These are phyloP conservation scores for Globisporangium abappressorium DNA, from an alignment of 352 stramenopile genomes.

Conservation along the genomic window DNA sequence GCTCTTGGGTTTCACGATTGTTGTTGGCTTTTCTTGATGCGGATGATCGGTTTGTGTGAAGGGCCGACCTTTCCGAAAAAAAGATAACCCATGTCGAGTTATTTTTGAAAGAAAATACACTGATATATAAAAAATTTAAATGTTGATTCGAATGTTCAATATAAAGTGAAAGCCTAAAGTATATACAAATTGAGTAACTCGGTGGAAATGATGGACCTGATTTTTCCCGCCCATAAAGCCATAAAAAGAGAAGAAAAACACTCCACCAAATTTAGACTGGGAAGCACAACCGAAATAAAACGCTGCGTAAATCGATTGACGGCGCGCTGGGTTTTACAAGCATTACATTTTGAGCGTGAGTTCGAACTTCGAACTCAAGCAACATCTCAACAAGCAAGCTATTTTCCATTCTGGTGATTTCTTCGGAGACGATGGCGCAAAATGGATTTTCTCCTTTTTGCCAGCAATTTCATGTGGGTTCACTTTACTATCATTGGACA, in stretches of 20 bases:
- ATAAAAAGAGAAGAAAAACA: neutral
- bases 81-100: neutral
- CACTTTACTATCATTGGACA: neutral
- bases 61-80: neutral
- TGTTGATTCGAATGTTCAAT: neutral
- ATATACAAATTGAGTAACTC: neutral
- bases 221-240: neutral
- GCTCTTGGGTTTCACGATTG: slow-evolving; percentile 10
- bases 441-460: neutral
- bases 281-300: neutral
- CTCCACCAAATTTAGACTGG: neutral
- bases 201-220: neutral
- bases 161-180: neutral
- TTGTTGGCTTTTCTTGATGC: slow-evolving; percentile 3
- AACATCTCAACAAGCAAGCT: too few relatives aligned
- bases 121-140: neutral
- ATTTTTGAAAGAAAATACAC: neutral
- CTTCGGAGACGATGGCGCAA: neutral
- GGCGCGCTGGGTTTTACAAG: too few relatives aligned
- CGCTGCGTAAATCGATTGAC: neutral
- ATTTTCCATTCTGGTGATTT: neutral
- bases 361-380: too few relatives aligned
- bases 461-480: neutral
- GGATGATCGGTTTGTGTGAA: neutral
- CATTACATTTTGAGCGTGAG: too few relatives aligned